Percentiles rank a stretch among this genome's conserved stretches.
These are phyloP conservation scores for Skeletonema potamos DNA, from an alignment of 108 stramenopile species.

Conservation along the genomic window DNA sequence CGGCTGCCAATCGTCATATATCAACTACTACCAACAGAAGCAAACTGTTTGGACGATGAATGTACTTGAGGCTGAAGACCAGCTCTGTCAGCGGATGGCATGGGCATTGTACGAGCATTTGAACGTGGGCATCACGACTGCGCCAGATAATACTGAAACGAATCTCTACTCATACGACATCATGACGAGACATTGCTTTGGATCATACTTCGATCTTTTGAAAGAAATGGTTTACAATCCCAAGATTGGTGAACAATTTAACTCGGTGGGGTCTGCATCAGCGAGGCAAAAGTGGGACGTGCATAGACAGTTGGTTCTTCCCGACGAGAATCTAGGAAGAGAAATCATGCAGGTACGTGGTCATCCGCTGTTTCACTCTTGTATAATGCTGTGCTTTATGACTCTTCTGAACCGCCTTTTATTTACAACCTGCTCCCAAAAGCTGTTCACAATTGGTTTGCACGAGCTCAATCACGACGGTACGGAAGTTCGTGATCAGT, in stretches of 20 bases:
- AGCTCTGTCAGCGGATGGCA: slow-evolving; percentile 73
- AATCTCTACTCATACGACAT: slow-evolving; percentile 62
- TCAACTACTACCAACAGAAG: slow-evolving; percentile 41
- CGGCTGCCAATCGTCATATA: slow-evolving; percentile 31
- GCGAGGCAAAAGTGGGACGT: slow-evolving; percentile 24
- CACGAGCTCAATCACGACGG: slow-evolving; percentile 50
- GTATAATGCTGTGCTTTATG: not conserved
- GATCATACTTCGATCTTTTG: slow-evolving; percentile 52
- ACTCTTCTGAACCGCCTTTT: not conserved
- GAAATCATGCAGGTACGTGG: slow-evolving; percentile 56
- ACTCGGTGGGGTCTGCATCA: slow-evolving; percentile 42
- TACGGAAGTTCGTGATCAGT: slow-evolving; percentile 31
- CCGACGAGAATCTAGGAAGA: slow-evolving; percentile 57
- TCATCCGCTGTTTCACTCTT: not conserved
- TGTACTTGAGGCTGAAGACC: slow-evolving; percentile 34
- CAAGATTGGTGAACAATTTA: slow-evolving; percentile 59
- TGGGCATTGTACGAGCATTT: slow-evolving; percentile 76
- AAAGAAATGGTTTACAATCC: slow-evolving; percentile 54
- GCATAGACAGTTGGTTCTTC: slow-evolving; percentile 19
- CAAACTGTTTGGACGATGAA: slow-evolving; percentile 44
- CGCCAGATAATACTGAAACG: slow-evolving; percentile 40
- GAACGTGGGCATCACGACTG: slow-evolving; percentile 37
- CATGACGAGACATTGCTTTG: slow-evolving; percentile 63
- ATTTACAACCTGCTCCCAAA: not conserved
- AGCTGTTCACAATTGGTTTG: slow-evolving; percentile 44